A percentile compares a stretch with the other conserved stretches of the same genome.
Evolutionary conservation across 164 flowering plant species (phyloP).

Genomic region (Tinospora cordifolia): DNA sequence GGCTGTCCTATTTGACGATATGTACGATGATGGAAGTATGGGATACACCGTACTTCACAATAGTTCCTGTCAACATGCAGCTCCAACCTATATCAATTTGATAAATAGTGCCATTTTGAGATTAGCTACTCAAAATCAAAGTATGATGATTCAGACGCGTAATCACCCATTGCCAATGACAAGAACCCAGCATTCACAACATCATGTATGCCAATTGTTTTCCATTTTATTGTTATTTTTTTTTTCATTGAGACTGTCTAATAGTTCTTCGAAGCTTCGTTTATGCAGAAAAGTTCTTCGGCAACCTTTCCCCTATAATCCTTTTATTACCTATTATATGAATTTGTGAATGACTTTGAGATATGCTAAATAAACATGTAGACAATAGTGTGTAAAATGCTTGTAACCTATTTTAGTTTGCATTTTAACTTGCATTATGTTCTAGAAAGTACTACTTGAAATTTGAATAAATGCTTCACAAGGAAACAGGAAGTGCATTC

Average conservation of each 20-base stretch:
- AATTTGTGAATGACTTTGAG: too few relatives aligned
- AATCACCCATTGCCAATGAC: conserved; percentile 93
- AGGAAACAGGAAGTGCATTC: too few relatives aligned
- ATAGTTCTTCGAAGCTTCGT: too few relatives aligned
- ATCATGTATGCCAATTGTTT: conserved; percentile 52
- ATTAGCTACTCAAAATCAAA: conserved; percentile 58
- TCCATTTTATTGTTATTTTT: conserved; percentile 3
- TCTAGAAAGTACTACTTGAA: too few relatives aligned
- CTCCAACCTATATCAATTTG: conserved; percentile 83
- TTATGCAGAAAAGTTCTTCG: background rate
- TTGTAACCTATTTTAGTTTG: too few relatives aligned
- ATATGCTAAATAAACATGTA: too few relatives aligned
- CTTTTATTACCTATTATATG: too few relatives aligned
- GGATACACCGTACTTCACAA: conserved; percentile 92
- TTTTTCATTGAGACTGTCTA: too few relatives aligned
- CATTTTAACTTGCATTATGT: too few relatives aligned
- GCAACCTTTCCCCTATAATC: background rate
- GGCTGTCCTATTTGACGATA: conserved; percentile 87
- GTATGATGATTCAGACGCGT: conserved; percentile 74
- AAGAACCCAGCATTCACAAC: conserved; percentile 71
- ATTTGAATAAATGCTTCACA: too few relatives aligned
- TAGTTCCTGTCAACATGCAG: conserved; percentile 90
- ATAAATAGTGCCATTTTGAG: conserved; percentile 88
- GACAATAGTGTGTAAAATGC: too few relatives aligned
- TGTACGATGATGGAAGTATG: conserved; percentile 69